Base-by-base conservation (phyloP, 805 yeast species). In the Ogataea ganodermae region DNA sequence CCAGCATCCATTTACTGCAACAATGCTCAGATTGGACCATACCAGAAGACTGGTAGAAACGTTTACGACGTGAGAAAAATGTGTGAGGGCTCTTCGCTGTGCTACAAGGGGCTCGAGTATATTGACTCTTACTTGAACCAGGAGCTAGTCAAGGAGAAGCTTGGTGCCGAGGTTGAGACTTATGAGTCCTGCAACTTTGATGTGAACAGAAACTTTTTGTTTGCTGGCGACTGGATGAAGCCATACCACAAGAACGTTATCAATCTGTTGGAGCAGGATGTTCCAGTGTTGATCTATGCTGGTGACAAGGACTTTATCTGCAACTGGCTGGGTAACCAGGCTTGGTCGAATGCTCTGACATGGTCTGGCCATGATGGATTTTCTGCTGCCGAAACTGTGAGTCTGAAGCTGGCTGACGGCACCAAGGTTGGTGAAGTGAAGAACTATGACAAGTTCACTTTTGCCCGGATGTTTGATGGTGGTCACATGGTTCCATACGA, bases 401-500 rank as follows among this genome's bases (percentile, higher is more conserved):
- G 64, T 23, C 48, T 62, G 17, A 54, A 45, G 9, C 55, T 59
- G 41, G 67, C 65, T 20, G 72, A 71, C 23, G 67, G 66, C 23
- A 66, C 71, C 41, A 60, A 65, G 27, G 78, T 81, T 21, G 98
- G 98, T 50, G 81, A 85, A 59, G 84, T 83, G 23, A 89, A 89
- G 72, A 84, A 80, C 64, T 78, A 70, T 59, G 81, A 78, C 20
- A 76, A 82, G 35, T 83, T 89, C 61, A 83, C 95, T 3, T 89
- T 86, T 69, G 74, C 89, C 60, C 78, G 96, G 63, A 76, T 89
- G 33, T 85, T 67, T 55, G 86, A 81, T 53, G 96, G 92, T 31
- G 96, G 96, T 9, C 97, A 89, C 67, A 86, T 89, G 96, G 96
- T 89, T 55, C 96, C 96, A 24, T 84, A 75, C 58, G 92, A 89